phyloP scores from a whole-genome alignment of 805 yeast species.

The Torulaspora delbrueckii region DNA sequence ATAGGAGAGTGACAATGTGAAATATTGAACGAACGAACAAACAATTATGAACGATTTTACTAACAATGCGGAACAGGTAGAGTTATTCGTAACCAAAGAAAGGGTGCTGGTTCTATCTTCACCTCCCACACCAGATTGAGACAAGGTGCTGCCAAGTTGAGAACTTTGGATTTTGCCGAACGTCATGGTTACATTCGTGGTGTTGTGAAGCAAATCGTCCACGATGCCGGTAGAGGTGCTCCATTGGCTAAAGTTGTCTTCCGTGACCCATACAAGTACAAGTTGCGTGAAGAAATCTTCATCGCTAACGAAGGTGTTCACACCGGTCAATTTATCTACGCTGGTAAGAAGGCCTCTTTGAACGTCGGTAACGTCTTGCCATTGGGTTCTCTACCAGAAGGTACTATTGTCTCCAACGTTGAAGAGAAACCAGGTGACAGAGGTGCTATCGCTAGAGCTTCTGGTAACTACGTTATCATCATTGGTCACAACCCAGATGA shows the following conservation, averaged over 20 bases:
- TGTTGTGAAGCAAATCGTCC: constrained; percentile 96
- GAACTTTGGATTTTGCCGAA: constrained; percentile 98
- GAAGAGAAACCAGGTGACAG: constrained; percentile 99
- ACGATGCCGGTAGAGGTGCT: constrained; percentile 99
- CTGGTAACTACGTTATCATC: constrained; percentile 98
- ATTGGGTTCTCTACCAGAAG: constrained; percentile 96
- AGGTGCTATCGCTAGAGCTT: constrained; percentile 99
- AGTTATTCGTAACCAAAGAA: constrained; percentile 99
- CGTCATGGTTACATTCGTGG: constrained; percentile 99
- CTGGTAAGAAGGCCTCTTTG: constrained; percentile 97
- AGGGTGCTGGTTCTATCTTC: constrained; percentile 99
- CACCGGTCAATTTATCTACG: constrained; percentile 99
- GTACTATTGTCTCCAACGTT: constrained; percentile 97
- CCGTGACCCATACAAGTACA: constrained; percentile 99
- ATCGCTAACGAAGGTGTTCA: constrained; percentile 99
- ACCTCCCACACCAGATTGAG: constrained; percentile 99
- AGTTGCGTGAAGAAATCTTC: constrained; percentile 96
- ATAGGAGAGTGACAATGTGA: too few relatives aligned
- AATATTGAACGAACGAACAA: not conserved
- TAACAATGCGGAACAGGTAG: constrained; percentile 57
- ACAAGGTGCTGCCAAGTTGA: constrained; percentile 99
- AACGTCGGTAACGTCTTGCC: constrained; percentile 97
- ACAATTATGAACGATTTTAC: constrained; percentile 7
- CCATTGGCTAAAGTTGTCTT: constrained; percentile 98
- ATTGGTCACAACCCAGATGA: constrained; percentile 99